These are phyloP conservation scores for Plantago lanceolata DNA, from an alignment of 305 asterid genomes.

Conservation along the genomic window DNA sequence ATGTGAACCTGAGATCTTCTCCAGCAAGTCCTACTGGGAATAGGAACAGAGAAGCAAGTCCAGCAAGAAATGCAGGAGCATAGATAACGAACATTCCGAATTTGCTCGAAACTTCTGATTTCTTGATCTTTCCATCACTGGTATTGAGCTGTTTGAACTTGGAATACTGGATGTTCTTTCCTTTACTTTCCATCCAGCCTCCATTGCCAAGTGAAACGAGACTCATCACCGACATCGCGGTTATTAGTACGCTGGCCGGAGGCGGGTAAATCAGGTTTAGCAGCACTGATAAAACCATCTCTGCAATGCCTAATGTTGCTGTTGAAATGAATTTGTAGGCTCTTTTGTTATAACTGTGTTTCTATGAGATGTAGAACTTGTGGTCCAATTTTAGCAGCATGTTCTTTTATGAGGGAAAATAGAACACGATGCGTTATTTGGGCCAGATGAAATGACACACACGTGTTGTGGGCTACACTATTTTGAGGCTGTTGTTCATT, in stretches of 20 bases:
- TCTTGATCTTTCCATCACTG: background rate
- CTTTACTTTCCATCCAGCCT: constrained; percentile 55
- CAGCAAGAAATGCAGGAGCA: constrained; percentile 44
- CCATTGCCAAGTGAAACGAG: constrained; percentile 31
- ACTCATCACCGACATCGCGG: constrained; percentile 48
- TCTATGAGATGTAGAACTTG: background rate
- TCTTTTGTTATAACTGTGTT: background rate
- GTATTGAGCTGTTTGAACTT: constrained; percentile 22
- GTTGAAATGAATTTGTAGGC: background rate
- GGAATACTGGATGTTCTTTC: constrained; percentile 56
- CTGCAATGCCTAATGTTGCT: background rate
- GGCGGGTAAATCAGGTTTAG: constrained; percentile 46
- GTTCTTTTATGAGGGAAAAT: background rate
- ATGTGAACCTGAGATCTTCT: constrained; percentile 37
- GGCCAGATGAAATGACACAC: background rate
- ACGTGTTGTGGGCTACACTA: background rate
- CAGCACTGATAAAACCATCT: constrained; percentile 29
- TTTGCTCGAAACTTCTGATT: constrained; percentile 28
- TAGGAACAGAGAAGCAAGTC: constrained; percentile 42
- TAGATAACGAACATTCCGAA: constrained; percentile 51
- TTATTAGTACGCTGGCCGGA: constrained; percentile 47
- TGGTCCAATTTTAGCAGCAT: background rate
- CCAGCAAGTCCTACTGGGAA: constrained; percentile 31
- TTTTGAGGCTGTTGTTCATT: background rate
- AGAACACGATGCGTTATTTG: constrained; percentile 8